Base-by-base conservation (phyloP, 306 rosid genomes). In the Argentina anserina region DNA sequence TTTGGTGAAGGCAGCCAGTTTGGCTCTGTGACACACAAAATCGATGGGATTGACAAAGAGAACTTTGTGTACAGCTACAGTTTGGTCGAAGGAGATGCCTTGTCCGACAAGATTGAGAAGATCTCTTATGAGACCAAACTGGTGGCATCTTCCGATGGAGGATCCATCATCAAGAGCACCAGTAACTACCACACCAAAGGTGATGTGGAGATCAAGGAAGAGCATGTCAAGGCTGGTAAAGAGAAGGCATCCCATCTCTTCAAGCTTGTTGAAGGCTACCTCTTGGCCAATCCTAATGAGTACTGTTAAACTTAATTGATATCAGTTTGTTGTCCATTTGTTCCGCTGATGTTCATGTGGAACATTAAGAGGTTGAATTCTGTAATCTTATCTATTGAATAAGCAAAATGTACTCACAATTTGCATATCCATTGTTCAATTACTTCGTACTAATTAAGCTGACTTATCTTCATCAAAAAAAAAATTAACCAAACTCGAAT, bases 81-180 rank as follows among this genome's bases (percentile, higher is more conserved):
- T 12, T 8, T 88, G 41, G 45, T 82, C 4, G 90, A 84, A 69
- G 90, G 90, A 0, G 86, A 73, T 42, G 73, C 62, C 7, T 9
- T 88, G n/a, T 11, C 70, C 0, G 89, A 82, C 33, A 25, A 28
- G 17, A 20, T 82, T 10, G 90, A 88, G 79, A 80, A 86, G 29
- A 82, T 88, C 8, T 28, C 9, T 0, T 71, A 78, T 41, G 84
- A 80, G 62, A 76, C 50, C 73, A 86, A 82, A 33, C 6, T 86
- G 6, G 76, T 65, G 52, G 68, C 71, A 3, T 39, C 70, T 3
- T 45, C 80, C 42, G 76, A 75, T 14, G 90, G 81, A 72, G 88
- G 90, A 37, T 76, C 83, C 41, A 42, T 78, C 15, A 42, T 82
- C 49, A 86, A 84, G 72, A 67, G 62, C 42, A 63, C 21, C 6